Evolutionary conservation across 148 eudicot genomes (phyloP), one percentile per base, ranked within the genome.

Genomic region (Amaranthus hypochondriacus): DNA sequence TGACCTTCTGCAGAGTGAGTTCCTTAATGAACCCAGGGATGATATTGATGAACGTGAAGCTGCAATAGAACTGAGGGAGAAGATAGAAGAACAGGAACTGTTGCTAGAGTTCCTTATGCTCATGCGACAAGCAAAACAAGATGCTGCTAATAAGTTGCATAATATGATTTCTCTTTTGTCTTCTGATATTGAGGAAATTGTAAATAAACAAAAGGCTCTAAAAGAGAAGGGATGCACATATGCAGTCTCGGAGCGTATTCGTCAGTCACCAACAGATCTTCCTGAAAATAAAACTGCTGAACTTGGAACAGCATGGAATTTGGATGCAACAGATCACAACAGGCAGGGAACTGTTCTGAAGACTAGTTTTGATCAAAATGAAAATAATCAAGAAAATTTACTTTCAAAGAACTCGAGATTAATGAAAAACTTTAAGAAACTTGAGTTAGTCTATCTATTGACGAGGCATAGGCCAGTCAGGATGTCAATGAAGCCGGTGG

Each of bases 1-100:
- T 67, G 99, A 90, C 66, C 86, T 95, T 75, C 72, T 95, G 85
- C 87, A 90, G 87, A 95, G 97, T 80, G 90, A 89, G 70, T 92
- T 95, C 81, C 88, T 95, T 61, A 92, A 87, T 77, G 92, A 86
- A 68, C 87, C 89, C 53, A 85, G 89, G 81, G 84, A 82, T 51
- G 84, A 86, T 49, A 82, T 92, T 69, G 87, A 86, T 65, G 99
- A 92, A 73, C 90, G 94, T 21, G 90, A 92, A 83, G 92, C 90
- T 68, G 94, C 87, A 21, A 87, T 87, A 75, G 90, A 88, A 78
- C 93, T 95, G 53, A 79, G 85, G 70, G 94, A 95, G 83, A 87
- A 78, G 78, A 86, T 95, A 79, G 99, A 92, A 69, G 99, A 89
- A 73, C 89, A 90, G 56, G 97, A 95, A 69, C 73, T 95, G 73